These are phyloP conservation scores for Linaria vulgaris DNA, from an alignment of 257 asterid species.

Conservation along the genomic window DNA sequence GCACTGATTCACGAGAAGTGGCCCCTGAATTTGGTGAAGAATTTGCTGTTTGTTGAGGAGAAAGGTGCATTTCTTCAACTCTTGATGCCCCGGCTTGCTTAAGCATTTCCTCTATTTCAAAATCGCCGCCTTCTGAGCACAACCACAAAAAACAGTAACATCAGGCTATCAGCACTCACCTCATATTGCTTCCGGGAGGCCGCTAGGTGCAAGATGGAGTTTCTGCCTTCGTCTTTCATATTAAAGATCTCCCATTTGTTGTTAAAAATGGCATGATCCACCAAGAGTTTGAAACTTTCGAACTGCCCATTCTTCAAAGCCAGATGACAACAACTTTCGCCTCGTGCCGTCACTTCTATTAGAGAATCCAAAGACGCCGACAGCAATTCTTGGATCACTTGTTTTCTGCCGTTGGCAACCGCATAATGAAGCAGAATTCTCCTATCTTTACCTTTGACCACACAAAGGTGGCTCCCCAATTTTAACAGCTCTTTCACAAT, in stretches of 20 bases:
- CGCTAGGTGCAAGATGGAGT: conserved; percentile 53
- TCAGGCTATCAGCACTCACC: conserved; percentile 16
- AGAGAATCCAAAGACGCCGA: conserved; percentile 18
- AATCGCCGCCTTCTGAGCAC: conserved; percentile 41
- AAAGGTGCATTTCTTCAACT: neutral
- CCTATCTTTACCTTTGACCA: too few relatives aligned
- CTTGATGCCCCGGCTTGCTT: conserved; percentile 28
- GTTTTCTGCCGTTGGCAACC: too few relatives aligned
- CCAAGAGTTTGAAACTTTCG: conserved; percentile 23
- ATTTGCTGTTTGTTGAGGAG: neutral
- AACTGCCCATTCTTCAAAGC: conserved; percentile 29
- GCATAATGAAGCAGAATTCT: too few relatives aligned
- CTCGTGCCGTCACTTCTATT: conserved; percentile 26
- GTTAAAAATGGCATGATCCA: conserved; percentile 8
- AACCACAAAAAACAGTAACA: too few relatives aligned
- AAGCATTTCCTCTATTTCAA: conserved; percentile 45
- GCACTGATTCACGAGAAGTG: neutral
- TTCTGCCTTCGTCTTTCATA: conserved; percentile 39
- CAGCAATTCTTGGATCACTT: too few relatives aligned
- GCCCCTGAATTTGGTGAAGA: neutral
- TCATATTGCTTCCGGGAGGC: conserved; percentile 51
- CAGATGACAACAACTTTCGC: conserved; percentile 32
- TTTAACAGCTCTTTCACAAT: too few relatives aligned
- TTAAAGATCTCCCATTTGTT: conserved; percentile 28
- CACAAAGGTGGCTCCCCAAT: too few relatives aligned